Evolutionary conservation across 345 rosid species (phyloP), one percentile per base, ranked within the genome.

Genomic region (Rhodamnia argentea): DNA sequence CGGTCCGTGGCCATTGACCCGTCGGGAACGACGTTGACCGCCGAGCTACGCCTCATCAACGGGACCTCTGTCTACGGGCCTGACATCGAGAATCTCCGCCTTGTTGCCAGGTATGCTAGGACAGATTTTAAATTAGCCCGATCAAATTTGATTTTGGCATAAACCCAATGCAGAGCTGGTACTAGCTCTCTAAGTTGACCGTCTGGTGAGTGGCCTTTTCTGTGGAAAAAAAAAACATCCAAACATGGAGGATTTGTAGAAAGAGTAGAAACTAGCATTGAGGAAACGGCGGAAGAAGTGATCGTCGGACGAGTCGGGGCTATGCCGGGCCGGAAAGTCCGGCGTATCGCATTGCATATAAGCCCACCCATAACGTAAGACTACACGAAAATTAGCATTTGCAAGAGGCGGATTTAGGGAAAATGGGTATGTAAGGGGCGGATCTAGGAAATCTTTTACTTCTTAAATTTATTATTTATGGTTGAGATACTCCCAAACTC

Each of bases 31-130:
- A 26, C 57, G 54, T 89, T 92, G 87, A 89, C 88, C 47, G 95
- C 94, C 70, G 51, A 64, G n/a, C 96, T 94, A 86, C 76, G 56
- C 64, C 91, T 94, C 76, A 91, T 91, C 32, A 88, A 90, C 27
- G 85, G 87, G 18, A 89, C 94, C 64, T 90, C 94, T 52, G 84
- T 88, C 52, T 91, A 86, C 85, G 94, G 90, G 53, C 92, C 92
- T 5, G 96, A 94, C 84, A 32, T 94, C 62, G 88, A 86, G 87
- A 84, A 87, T 13, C 78, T 70, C 78, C 78, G 47, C 47, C 78
- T 70, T 12, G 47, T 70, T 37, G 78, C 78, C 78, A 70, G 78
- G 78, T 70, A 44, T 14, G 20, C 55, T 53, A 55, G 22, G 58
- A 55, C 10, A 55, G 3, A 37, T 37, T 14, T 15, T 5, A 15